Percentiles rank a stretch among this genome's conserved stretches.
These are phyloP conservation scores for Yarrowia sp. DNA, from an alignment of 805 yeast genomes.

Conservation along the genomic window DNA sequence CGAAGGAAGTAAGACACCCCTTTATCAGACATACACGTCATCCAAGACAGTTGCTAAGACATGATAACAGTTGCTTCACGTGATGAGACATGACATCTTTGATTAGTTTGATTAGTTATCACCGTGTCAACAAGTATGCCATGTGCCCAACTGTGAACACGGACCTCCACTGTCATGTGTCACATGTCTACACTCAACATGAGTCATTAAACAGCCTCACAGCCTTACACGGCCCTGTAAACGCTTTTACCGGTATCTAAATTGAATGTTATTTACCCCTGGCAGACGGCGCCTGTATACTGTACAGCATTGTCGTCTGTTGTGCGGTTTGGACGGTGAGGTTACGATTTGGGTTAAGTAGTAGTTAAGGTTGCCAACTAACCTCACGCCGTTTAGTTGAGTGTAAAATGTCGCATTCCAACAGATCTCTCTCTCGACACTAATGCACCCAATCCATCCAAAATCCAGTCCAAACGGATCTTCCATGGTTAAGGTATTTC, in stretches of 20 bases:
- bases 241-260: background rate
- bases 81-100: background rate
- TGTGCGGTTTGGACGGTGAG: background rate
- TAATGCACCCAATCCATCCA: constrained; percentile 28
- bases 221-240: constrained; percentile 7
- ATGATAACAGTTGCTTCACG: constrained; percentile 8
- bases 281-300: background rate
- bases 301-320: background rate
- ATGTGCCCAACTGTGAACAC: too few species aligned
- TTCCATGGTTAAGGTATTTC: constrained; percentile 6
- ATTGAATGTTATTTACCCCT: constrained; percentile 21
- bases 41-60: constrained; percentile 26
- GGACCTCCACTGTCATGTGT: too few species aligned
- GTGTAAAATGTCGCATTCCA: constrained; percentile 15
- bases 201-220: background rate
- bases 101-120: background rate
- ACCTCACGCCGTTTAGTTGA: background rate
- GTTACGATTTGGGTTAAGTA: background rate
- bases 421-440: background rate
- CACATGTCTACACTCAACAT: background rate
- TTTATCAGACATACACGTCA: constrained; percentile 9
- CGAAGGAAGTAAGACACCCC: constrained; percentile 15
- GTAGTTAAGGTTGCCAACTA: background rate
- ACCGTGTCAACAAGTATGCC: too few species aligned
- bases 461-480: constrained; percentile 12